phyloP scores from a whole-genome alignment of 306 rosid genomes.

The Castanospermum australe region DNA sequence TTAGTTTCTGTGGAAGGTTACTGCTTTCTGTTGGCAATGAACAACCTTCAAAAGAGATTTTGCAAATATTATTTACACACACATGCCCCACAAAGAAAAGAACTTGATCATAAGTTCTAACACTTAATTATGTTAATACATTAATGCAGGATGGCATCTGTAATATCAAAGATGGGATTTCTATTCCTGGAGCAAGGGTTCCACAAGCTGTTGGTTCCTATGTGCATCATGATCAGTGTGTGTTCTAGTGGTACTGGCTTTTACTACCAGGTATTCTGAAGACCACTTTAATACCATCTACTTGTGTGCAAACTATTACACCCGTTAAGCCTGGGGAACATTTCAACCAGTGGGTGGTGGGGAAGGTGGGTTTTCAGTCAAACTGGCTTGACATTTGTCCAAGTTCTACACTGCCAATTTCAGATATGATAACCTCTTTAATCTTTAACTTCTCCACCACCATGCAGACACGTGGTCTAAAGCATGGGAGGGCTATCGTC shows the following conservation, averaged over 20 bases:
- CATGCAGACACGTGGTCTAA: conserved; percentile 85
- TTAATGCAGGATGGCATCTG: conserved; percentile 90
- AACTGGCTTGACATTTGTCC: conserved; percentile 9
- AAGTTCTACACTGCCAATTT: conserved; percentile 6
- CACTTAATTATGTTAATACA: background rate
- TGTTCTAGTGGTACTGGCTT: conserved; percentile 84
- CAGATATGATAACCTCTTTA: background rate
- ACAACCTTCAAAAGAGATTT: background rate
- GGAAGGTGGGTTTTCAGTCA: background rate
- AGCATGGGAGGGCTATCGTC: conserved; percentile 94
- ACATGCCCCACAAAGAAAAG: background rate
- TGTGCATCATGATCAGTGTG: conserved; percentile 71
- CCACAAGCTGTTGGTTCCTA: conserved; percentile 71
- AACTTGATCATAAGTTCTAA: conserved; percentile 10
- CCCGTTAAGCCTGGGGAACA: conserved; percentile 2
- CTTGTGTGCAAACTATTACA: conserved; percentile 10
- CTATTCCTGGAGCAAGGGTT: conserved; percentile 92
- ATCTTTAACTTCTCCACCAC: background rate
- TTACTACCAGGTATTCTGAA: conserved; percentile 74
- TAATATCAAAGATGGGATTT: conserved; percentile 95
- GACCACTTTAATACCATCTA: background rate
- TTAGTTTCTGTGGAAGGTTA: background rate
- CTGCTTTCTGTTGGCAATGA: background rate
- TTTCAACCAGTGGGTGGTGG: conserved; percentile 1
- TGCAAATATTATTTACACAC: background rate